phyloP scores from a whole-genome alignment of 352 stramenopile species.

The Phytophthora podocarpi region DNA sequence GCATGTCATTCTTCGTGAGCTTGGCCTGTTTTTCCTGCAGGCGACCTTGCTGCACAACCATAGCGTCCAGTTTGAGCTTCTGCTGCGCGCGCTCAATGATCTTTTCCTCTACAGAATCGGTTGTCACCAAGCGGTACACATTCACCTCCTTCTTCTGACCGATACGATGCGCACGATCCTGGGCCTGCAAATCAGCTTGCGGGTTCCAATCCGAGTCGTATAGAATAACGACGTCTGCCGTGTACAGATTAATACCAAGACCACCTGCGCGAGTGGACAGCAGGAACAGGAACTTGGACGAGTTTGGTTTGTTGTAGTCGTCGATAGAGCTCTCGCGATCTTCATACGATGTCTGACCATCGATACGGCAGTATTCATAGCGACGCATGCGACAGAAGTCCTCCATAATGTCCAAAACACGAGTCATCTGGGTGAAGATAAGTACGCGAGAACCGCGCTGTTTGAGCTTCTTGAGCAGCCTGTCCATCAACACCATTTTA shows the following conservation, averaged over 20 bases:
- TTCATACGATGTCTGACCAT: slow-evolving; percentile 89
- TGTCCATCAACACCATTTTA: slow-evolving; percentile 97
- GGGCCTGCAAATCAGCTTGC: slow-evolving; percentile 95
- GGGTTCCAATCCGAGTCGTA: slow-evolving; percentile 99
- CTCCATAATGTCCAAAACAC: slow-evolving; percentile 94
- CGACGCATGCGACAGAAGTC: slow-evolving; percentile 96
- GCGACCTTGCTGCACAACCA: slow-evolving; percentile 87
- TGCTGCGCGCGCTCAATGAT: slow-evolving; percentile 98
- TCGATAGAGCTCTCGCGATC: slow-evolving; percentile 87
- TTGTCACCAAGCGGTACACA: slow-evolving; percentile 95
- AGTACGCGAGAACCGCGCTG: slow-evolving; percentile 88
- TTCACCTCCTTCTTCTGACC: slow-evolving; percentile 99
- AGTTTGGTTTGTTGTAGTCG: slow-evolving; percentile 97
- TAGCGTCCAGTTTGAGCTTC: slow-evolving; percentile 94
- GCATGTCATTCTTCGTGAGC: slow-evolving; percentile 95
- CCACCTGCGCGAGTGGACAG: slow-evolving; percentile 97
- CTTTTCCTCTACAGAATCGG: slow-evolving; percentile 98
- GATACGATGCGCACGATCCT: slow-evolving; percentile 97
- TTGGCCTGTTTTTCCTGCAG: slow-evolving; percentile 92
- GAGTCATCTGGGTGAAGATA: slow-evolving; percentile 95
- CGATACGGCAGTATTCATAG: slow-evolving; percentile 90
- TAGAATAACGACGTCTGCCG: slow-evolving; percentile 98
- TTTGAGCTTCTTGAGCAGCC: slow-evolving; percentile 89
- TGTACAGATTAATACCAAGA: slow-evolving; percentile 99
- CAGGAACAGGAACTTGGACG: slow-evolving; percentile 97